Evolutionary conservation across 306 rosid species (phyloP).

Genomic region (Geum urbanum): DNA sequence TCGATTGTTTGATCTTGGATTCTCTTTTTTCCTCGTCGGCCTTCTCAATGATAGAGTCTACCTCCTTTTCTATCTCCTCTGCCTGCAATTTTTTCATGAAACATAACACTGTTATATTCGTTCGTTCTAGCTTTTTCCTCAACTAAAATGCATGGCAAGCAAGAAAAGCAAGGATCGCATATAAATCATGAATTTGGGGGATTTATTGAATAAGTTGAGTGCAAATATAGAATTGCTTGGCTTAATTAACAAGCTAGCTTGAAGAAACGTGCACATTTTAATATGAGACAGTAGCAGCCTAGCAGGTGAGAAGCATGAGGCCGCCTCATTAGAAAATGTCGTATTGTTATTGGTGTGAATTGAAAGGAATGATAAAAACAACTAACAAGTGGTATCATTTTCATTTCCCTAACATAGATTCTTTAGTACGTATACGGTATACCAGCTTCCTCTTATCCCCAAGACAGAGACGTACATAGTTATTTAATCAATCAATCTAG

Average conservation of each 20-base stretch:
- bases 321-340: slow-evolving; percentile 1
- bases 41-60: slow-evolving; percentile 29
- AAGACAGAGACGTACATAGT: not conserved
- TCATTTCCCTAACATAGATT: not conserved
- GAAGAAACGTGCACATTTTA: not conserved
- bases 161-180: not conserved
- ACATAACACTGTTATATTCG: not conserved
- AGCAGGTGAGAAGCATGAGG: not conserved
- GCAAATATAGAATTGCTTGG: not conserved
- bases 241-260: not conserved
- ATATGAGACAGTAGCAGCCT: not conserved
- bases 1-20: not conserved
- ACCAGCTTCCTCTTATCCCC: not conserved
- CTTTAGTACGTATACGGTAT: not conserved
- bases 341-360: not conserved
- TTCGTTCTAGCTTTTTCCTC: not conserved
- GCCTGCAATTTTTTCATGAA: slow-evolving; percentile 32
- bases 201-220: not conserved
- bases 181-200: not conserved
- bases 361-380: not conserved
- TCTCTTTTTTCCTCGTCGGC: slow-evolving; percentile 6
- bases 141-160: not conserved
- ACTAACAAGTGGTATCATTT: not conserved
- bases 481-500: not conserved
- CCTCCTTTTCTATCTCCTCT: slow-evolving; percentile 29